These are phyloP conservation scores for Aspergillus quadrilineatus DNA, from an alignment of 2,329 filamentous ascomycete genomes.

Conservation along the genomic window DNA sequence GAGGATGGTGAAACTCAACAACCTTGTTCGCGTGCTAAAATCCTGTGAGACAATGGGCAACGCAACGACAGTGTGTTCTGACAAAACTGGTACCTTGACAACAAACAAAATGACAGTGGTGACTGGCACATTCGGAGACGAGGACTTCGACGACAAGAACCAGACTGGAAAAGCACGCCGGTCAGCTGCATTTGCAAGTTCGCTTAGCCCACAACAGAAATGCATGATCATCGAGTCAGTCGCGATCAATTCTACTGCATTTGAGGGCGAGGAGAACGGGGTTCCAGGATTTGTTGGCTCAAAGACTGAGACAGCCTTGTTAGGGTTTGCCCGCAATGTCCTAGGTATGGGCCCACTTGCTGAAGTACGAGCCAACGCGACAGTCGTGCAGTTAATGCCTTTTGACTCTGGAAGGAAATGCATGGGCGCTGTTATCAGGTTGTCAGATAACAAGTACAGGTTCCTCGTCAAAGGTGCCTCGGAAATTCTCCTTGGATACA, in stretches of 20 bases:
- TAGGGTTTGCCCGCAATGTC: constrained; percentile 62
- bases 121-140: constrained; percentile 61
- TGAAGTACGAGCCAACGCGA: constrained; percentile 57
- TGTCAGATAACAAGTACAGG: constrained; percentile 25
- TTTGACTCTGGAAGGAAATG: constrained; percentile 70
- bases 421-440: constrained; percentile 35
- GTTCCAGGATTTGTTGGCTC: constrained; percentile 59
- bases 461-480: constrained; percentile 39
- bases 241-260: constrained; percentile 60
- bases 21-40: constrained; percentile 69
- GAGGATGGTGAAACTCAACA: constrained; percentile 72
- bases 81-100: constrained; percentile 72
- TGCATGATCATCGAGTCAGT: constrained; percentile 36
- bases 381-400: constrained; percentile 62
- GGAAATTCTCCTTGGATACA: constrained; percentile 31
- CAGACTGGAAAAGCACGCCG: constrained; percentile 14
- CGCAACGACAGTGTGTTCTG: constrained; percentile 73
- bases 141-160: constrained; percentile 19
- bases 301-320: constrained; percentile 68
- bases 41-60: constrained; percentile 79
- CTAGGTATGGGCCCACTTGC: constrained; percentile 60
- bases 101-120: constrained; percentile 74
- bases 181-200: not conserved
- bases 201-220: constrained; percentile 50
- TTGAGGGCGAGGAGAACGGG: constrained; percentile 57